Base-by-base conservation (phyloP, 2,329 filamentous ascomycete species). In the Sphaerulina musiva region DNA sequence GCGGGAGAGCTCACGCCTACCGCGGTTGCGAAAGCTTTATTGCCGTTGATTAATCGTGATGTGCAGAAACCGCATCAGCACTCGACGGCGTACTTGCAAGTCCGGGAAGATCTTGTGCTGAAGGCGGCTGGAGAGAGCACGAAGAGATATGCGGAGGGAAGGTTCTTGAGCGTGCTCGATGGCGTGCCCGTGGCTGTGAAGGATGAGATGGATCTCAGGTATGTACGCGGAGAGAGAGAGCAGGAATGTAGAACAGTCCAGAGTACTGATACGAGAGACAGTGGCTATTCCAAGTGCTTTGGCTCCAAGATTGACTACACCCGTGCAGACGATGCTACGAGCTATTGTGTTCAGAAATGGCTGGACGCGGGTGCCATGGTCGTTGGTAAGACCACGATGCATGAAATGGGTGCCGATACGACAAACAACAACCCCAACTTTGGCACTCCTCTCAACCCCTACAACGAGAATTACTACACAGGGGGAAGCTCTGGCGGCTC, bases 101-200 rank as follows among this genome's bases (percentile, higher is more conserved):
- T 78, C 41, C 79, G 85, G 51, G 77, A 77, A 7, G 80, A 87
- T 20, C 70, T 80, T 14, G 80, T 87, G 1, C 75, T 83, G 4
- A 78, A 79, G 36, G 85, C 88, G 0, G 89, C 90, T 0, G 78
- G 78, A 62, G 86, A 80, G 6, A 93, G 89, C 1, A 86, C 89
- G 0, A 76, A 80, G 66, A 78, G 90, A 44, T 95, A 86, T 70
- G 80, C 81, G 54, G 74, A 78, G 12, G 86, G 87, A 0, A 78
- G 78, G 57, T 78, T 83, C 0, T 69, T 89, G 12, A 78, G 87
- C 10, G 73, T 87, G 4, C 74, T 95, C 6, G 90, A 95, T 64
- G 90, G 90, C 10, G 82, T 95, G 1, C 90, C 89, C 0, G 80
- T 95, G 46, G 86, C 85, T 0, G 81, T 93, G 63, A 95, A 95